Conservation (phyloP, 148 eudicot species). For the Rheum nobile region DNA sequence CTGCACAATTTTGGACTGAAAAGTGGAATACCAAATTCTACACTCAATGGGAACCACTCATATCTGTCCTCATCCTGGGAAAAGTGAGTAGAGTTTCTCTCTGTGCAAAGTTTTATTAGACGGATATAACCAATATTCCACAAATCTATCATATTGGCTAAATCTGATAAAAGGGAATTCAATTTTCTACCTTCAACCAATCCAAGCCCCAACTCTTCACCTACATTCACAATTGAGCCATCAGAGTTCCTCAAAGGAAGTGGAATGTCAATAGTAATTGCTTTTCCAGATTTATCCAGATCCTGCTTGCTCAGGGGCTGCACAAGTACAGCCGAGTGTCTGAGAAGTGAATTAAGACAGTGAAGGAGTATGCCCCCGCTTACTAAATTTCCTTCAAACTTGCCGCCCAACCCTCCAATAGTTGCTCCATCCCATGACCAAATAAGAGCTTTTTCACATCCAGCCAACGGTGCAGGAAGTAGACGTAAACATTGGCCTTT, state of each 20-base stretch:
- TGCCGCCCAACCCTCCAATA: slow-evolving; percentile 88
- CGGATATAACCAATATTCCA: slow-evolving; percentile 93
- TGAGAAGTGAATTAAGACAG: slow-evolving; percentile 87
- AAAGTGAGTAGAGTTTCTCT: slow-evolving; percentile 31
- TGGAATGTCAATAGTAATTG: slow-evolving; percentile 63
- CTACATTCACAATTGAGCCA: slow-evolving; percentile 70
- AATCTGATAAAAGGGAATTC: slow-evolving; percentile 36
- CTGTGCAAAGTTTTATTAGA: slow-evolving; percentile 58
- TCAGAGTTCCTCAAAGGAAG: slow-evolving; percentile 83
- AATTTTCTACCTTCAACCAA: slow-evolving; percentile 44
- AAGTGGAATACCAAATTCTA: slow-evolving; percentile 84
- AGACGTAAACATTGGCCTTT: slow-evolving; percentile 86
- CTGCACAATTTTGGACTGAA: slow-evolving; percentile 87
- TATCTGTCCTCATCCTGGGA: slow-evolving; percentile 49
- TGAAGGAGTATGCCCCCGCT: slow-evolving; percentile 81
- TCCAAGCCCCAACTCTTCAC: slow-evolving; percentile 62
- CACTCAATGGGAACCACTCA: slow-evolving; percentile 88
- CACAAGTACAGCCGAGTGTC: slow-evolving; percentile 81
- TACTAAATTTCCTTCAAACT: slow-evolving; percentile 77
- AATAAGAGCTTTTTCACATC: slow-evolving; percentile 87
- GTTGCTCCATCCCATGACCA: slow-evolving; percentile 99
- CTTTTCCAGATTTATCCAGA: slow-evolving; percentile 58
- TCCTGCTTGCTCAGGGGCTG: slow-evolving; percentile 79
- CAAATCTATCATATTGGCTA: slow-evolving; percentile 58
- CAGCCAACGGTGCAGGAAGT: slow-evolving; percentile 93